Percentiles rank a stretch among this genome's conserved stretches.
Conservation (phyloP, 2,329 filamentous ascomycete genomes). For the Fusarium pseudograminearum region DNA sequence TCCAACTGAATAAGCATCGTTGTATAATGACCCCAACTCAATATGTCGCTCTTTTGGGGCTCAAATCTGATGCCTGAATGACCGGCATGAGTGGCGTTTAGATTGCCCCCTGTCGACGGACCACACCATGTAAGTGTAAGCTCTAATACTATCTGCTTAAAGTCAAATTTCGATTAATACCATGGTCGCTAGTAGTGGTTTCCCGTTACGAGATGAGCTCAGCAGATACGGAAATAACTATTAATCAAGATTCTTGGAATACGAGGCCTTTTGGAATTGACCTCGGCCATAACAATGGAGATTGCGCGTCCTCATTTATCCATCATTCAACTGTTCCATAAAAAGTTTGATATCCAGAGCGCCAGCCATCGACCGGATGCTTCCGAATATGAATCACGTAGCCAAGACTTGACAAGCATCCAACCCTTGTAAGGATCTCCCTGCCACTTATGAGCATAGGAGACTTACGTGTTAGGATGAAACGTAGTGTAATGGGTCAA, state of each 20-base stretch:
- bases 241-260: not conserved
- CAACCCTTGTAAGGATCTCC: constrained; percentile 23
- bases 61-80: constrained; percentile 25
- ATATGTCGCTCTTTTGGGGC: constrained; percentile 5
- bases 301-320: constrained; percentile 1
- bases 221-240: not conserved
- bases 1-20: not conserved
- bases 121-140: not conserved
- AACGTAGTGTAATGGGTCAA: constrained; percentile 29
- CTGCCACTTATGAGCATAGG: constrained; percentile 15
- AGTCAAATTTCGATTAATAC: constrained; percentile 4
- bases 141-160: not conserved
- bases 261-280: constrained; percentile 11
- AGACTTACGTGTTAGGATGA: constrained; percentile 15
- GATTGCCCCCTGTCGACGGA: constrained; percentile 1
- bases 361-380: constrained; percentile 18
- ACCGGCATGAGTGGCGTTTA: constrained; percentile 34
- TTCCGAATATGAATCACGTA: constrained; percentile 22
- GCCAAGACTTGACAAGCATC: constrained; percentile 23
- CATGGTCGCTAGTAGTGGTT: not conserved
- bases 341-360: constrained; percentile 9
- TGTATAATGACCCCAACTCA: not conserved
- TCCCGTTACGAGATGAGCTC: not conserved
- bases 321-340: not conserved
- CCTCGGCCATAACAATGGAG: not conserved